A percentile compares a stretch with the other conserved stretches of the same genome.
Conservation (phyloP, 2,329 filamentous ascomycete genomes). For the Graphiopsis chlorocephala region DNA sequence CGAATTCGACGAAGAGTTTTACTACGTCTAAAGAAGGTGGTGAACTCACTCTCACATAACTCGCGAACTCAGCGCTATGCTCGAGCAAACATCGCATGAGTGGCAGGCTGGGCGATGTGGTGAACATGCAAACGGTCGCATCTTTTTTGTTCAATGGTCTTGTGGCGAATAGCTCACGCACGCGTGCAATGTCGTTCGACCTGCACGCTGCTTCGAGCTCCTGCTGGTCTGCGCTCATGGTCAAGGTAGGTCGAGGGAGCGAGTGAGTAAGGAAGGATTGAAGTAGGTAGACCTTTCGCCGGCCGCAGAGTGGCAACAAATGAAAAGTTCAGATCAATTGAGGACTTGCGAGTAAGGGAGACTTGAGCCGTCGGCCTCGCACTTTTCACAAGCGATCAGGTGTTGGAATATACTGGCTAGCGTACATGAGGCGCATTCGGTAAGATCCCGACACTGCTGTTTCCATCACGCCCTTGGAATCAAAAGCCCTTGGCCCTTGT, state of each 20-base stretch:
- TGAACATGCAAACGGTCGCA: neutral
- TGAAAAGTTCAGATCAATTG: neutral
- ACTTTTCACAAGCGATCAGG: neutral
- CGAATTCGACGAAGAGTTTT: constrained; percentile 5
- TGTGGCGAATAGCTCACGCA: constrained; percentile 7
- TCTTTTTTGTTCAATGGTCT: neutral
- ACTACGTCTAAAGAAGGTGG: neutral
- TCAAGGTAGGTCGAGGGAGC: neutral
- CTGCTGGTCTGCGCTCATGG: neutral
- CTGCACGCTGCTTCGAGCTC: constrained; percentile 4
- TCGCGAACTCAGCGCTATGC: neutral
- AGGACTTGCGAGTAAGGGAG: neutral
- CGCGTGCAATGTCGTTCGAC: neutral
- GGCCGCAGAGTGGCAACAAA: neutral
- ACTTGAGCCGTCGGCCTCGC: neutral
- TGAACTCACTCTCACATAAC: neutral
- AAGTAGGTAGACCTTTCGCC: neutral
- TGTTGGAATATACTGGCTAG: neutral
- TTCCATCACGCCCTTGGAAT: no score
- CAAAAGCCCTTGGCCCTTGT: no score
- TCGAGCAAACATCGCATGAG: constrained; percentile 1
- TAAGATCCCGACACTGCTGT: no score
- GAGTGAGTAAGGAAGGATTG: neutral
- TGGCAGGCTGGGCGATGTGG: neutral
- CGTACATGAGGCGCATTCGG: neutral